A percentile compares a stretch with the other conserved stretches of the same genome.
These are phyloP conservation scores for Backusella morwellensis DNA, from an alignment of 192 early-diverging fungal genomes.

Conservation along the genomic window DNA sequence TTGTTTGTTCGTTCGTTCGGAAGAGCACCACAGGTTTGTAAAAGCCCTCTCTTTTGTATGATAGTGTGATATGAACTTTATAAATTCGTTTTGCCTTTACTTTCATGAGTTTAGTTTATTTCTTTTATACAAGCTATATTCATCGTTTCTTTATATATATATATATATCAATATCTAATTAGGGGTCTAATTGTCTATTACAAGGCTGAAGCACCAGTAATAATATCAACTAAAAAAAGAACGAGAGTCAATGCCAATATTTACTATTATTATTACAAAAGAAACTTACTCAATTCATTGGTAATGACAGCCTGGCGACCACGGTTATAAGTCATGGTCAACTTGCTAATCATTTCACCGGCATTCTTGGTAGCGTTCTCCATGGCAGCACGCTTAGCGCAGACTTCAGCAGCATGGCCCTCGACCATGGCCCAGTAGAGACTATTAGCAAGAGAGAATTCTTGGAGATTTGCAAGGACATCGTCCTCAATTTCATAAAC, in stretches of 20 bases:
- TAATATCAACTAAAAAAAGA: conserved; percentile 75
- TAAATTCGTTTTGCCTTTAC: too few relatives aligned
- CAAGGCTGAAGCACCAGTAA: conserved; percentile 92
- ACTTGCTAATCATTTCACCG: conserved; percentile 94
- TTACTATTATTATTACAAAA: background rate
- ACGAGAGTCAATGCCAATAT: background rate
- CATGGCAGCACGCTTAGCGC: conserved; percentile 97
- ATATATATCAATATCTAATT: too few relatives aligned
- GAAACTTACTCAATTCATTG: conserved; percentile 79
- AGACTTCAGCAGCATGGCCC: conserved; percentile 95
- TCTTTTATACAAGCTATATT: too few relatives aligned
- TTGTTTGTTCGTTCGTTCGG: too few relatives aligned
- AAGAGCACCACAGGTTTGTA: too few relatives aligned
- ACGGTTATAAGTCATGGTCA: conserved; percentile 96
- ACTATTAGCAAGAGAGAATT: conserved; percentile 93
- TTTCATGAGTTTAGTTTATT: too few relatives aligned
- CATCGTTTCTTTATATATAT: too few relatives aligned
- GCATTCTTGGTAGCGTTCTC: conserved; percentile 99
- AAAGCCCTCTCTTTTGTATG: too few relatives aligned
- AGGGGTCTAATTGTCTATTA: conserved; percentile 45
- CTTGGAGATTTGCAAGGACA: conserved; percentile 82
- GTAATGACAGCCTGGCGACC: conserved; percentile 97
- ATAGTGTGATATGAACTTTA: too few relatives aligned
- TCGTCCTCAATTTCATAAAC: conserved; percentile 92
- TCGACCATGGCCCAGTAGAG: conserved; percentile 96